These are phyloP conservation scores for Naganishia friedmannii DNA, from an alignment of 768 basidiomycete species.

Conservation along the genomic window DNA sequence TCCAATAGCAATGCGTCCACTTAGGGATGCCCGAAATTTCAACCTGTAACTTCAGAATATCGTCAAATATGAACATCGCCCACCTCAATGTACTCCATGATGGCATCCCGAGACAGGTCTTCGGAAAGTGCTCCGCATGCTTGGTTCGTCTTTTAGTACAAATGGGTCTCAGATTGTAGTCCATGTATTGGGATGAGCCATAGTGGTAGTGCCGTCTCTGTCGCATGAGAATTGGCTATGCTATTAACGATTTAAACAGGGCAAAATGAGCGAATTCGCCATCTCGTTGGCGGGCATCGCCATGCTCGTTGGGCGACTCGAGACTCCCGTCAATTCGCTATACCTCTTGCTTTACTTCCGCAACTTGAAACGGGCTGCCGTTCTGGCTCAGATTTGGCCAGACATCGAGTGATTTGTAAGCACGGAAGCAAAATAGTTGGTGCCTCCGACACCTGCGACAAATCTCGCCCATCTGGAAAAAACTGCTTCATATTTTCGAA, in stretches of 20 bases:
- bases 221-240: neutral
- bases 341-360: neutral
- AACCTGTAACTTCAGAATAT: neutral
- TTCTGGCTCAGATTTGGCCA: no score
- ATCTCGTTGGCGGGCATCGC: neutral
- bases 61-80: neutral
- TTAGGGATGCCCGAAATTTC: neutral
- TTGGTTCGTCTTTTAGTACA: no score
- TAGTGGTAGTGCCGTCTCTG: neutral
- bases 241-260: neutral
- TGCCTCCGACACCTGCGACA: no score
- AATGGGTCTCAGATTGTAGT: neutral
- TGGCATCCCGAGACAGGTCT: neutral
- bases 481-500: no score
- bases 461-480: no score
- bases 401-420: no score
- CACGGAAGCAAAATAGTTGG: no score
- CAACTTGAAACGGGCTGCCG: neutral
- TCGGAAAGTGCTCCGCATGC: no score
- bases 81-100: neutral
- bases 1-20: no score
- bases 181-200: neutral
- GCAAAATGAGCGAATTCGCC: neutral
- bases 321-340: constrained; percentile 1
- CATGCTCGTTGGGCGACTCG: neutral